Base-by-base conservation (phyloP, 768 basidiomycete genomes). In the Multifurca ochricompacta region DNA sequence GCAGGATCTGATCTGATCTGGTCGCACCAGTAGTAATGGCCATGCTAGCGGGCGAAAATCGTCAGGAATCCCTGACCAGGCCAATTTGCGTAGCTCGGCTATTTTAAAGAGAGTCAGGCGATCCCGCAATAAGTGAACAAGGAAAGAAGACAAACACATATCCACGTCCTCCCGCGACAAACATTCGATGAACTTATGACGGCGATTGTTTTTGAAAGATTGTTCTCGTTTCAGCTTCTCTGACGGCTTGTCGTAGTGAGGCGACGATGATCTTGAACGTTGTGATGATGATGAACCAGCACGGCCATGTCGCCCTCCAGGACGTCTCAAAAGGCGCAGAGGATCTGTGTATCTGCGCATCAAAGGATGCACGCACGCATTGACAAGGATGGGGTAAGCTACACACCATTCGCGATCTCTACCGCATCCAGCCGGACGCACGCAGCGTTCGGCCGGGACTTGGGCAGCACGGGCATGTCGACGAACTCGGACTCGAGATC, bases 41-140 rank as follows among this genome's bases (percentile, higher is more conserved):
- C 96, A 99, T 23, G 85, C 87, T 65, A 96, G 79, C 0, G 92
- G 91, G 36, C 96, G 79, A 25, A 99, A 73, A 62, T 93, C 89
- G 51, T 69, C 67, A 0, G 96, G 95, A 23, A 97, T 87, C 21
- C 96, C 96, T 47, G 86, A 85, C 96, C 96, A 99, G 18, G 93
- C 85, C 44, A 96, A 78, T 65, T 91, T 92, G 44, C 93, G 78
- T 58, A 99, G 74, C 66, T 91, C 89, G 18, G 81, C 89, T 88
- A 25, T 30, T 37, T 27, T 21, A 35, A 27, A 18, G 7, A 3
- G 2, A 31, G 42, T 56, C 28, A 45, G 42, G 39, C 4, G 16
- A 11, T 19, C 28, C n/a, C 13, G 44, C 16, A 59, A 14, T 19
- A 27, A 45, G 27, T 30, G 32, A 32, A 48, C 1, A 6, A 11